Base-by-base conservation (phyloP, 805 yeast species). In the Lachancea waltii region DNA sequence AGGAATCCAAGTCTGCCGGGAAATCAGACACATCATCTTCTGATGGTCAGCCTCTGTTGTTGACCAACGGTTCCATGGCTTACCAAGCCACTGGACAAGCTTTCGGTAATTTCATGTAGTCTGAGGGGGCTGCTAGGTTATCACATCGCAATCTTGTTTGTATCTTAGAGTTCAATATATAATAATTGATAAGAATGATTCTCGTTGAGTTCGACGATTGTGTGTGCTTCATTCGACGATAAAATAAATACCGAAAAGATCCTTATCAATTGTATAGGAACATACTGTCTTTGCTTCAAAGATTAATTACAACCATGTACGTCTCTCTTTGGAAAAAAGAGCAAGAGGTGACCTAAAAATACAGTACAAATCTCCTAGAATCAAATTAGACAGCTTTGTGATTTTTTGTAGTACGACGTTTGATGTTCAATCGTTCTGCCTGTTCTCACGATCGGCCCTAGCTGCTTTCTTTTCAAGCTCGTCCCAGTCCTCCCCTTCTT, bases 51-150 rank as follows among this genome's bases (percentile, higher is more conserved):
- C 81, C 87, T 43, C 72, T 89, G 58, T 69, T 89, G 77, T 73
- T 90, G 53, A 86, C 95, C 33, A 85, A 81, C 56, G 92, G 94
- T 38, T 65, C 79, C n/a, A 56, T 80, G 52, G 83, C 83, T 27
- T 73, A 70, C 62, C 85, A 80, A 60, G 70, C 81, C 41, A 81
- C 86, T 24, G 87, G 87, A 38, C 69, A 76, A 55, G 84, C 83
- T 8, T 79, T 81, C 62, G 82, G 85, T 51, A 78, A 75, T 49
- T 65, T 66, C 17, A 67, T 68, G 39, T 64, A 49, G 41, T 40
- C 34, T 44, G 50, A 44, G 48, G 50, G 49, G 41, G 38, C 30
- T 18, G 27, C 16, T 4, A 4, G 15, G 24, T 18, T 13, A 23
- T 16, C 28, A n/a, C 11, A 18, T 11, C 22, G 23, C 7, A 15